Percentiles rank a stretch among this genome's conserved stretches.
phyloP scores from a whole-genome alignment of 225 moss, liverwort and hornwort genomes.

The Marchantia paleacea region DNA sequence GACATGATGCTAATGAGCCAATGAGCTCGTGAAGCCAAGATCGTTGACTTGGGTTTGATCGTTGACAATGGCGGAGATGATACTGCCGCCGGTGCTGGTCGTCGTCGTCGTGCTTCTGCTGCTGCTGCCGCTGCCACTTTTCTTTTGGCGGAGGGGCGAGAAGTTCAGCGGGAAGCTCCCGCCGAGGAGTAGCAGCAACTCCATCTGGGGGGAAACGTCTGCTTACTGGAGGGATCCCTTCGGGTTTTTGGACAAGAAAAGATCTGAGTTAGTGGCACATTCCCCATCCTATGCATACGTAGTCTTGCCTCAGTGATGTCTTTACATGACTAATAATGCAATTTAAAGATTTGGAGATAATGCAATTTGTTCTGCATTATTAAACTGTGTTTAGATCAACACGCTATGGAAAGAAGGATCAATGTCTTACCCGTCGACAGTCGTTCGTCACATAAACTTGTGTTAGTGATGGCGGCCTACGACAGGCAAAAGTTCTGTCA shows the following conservation, averaged over 20 bases:
- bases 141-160: background rate
- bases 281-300: background rate
- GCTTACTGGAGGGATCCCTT: slow-evolving; percentile 20
- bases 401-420: background rate
- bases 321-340: background rate
- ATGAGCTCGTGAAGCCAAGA: background rate
- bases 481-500: background rate
- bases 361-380: no score
- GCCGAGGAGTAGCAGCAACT: background rate
- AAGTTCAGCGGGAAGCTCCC: slow-evolving; percentile 8
- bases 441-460: background rate
- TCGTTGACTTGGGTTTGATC: background rate
- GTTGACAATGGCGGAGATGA: background rate
- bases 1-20: background rate
- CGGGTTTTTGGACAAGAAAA: slow-evolving; percentile 18
- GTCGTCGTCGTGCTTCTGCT: background rate
- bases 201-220: slow-evolving; percentile 6
- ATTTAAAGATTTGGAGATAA: background rate
- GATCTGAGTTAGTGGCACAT: slow-evolving; percentile 2
- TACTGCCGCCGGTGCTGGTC: background rate
- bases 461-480: background rate
- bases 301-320: background rate
- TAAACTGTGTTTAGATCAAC: background rate
- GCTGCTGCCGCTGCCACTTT: background rate
- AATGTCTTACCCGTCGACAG: background rate